A percentile compares a stretch with the other conserved stretches of the same genome.
Conservation (phyloP, 2,329 filamentous ascomycete species). For the Emergomyces orientalis region DNA sequence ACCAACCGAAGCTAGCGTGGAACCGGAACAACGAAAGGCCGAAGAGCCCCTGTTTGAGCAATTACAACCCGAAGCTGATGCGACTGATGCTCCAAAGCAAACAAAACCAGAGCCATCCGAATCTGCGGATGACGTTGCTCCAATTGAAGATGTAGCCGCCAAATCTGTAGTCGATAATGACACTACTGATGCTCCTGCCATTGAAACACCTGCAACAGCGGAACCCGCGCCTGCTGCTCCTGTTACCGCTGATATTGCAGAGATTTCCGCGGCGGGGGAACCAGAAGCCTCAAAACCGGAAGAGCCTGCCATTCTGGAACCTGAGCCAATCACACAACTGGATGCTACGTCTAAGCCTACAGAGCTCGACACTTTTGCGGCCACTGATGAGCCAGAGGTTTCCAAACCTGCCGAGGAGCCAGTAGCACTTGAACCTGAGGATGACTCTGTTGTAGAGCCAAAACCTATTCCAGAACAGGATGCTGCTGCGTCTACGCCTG, state of each 20-base stretch:
- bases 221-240: background rate
- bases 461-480: background rate
- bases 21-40: slow-evolving; percentile 6
- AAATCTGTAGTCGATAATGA: slow-evolving; percentile 12
- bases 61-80: too few relatives aligned
- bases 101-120: background rate
- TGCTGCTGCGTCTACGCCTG: background rate
- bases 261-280: background rate
- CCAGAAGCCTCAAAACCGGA: background rate
- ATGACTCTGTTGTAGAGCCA: background rate
- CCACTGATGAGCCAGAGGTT: background rate
- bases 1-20: background rate
- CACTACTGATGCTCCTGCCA: slow-evolving; percentile 9
- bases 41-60: slow-evolving; percentile 5
- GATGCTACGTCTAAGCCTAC: background rate
- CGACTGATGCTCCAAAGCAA: background rate
- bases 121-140: background rate
- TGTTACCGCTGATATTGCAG: background rate
- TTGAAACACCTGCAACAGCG: slow-evolving; percentile 3
- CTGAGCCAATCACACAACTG: background rate
- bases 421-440: background rate
- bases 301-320: background rate
- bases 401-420: background rate
- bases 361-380: background rate
- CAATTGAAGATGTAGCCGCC: background rate